Base-by-base conservation (phyloP, 2,329 filamentous ascomycete species). In the Nothophoma quercina region DNA sequence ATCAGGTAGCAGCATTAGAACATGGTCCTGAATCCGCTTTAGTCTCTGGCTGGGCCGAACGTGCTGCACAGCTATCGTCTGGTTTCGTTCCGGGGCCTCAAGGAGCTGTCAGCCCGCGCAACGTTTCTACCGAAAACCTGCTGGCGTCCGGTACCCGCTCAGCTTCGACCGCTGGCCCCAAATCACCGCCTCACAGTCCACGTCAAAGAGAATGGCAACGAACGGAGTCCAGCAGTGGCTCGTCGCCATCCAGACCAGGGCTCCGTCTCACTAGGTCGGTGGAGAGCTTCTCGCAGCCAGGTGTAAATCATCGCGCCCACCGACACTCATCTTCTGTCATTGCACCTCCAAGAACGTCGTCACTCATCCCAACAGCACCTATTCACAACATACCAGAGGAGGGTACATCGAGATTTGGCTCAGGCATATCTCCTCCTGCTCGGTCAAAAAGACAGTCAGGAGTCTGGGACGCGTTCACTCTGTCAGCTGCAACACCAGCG, bases 251-350 rank as follows among this genome's bases (percentile, higher is more conserved):
- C n/a, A 39, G 52, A 30, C 61, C 54, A 42, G 41, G 59, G 7
- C 62, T 74, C 26, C 68, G 71, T 4, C 50, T 65, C 22, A 69
- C 60, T 23, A 60, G 73, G 36, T 75, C 73, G 10, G 73, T 79
- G 18, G 82, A 84, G 51, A 84, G 82, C 62, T 84, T 84, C 63
- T 84, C 81, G 21, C 78, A 80, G n/a, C 80, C 81, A 3, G 78
- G 76, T 19, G 69, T 79, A 4, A 76, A 72, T 55, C 65, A 72
- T 54, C 72, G 75, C 25, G 71, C 71, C 22, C 69, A 74, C 25
- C 73, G 68, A 28, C 64, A 71, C 33, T 69, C 73, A 13, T 74
- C 76, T 18, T 74, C 74, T 7, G 71, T 74, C 25, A 68, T 74
- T 42, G 71, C 77, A 22, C 74, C 77, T 15, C 74, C 74, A 36